Base-by-base conservation (phyloP, 352 stramenopile genomes). In the Globisporangium heterothallicum region DNA sequence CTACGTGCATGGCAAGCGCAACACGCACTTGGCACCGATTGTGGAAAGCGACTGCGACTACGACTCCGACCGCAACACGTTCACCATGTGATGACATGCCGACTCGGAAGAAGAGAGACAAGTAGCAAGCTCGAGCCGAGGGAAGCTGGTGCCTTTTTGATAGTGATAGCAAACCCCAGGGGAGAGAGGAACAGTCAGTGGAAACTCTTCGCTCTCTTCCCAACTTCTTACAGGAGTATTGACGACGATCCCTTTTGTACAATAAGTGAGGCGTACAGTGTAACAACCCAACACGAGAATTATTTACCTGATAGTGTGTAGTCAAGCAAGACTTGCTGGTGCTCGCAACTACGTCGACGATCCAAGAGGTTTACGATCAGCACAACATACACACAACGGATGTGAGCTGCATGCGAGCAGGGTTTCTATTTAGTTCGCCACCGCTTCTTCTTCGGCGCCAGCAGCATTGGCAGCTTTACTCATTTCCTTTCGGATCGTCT, bases 401-500 rank as follows among this genome's bases (percentile, higher is more conserved):
- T n/a, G n/a, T n/a, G n/a, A n/a, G n/a, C n/a, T n/a, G n/a, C n/a
- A n/a, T n/a, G n/a, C n/a, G n/a, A n/a, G n/a, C n/a, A n/a, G n/a
- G n/a, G n/a, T n/a, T n/a, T 54, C 48, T 46, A 54, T 56, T 42
- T 47, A 24, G 22, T 43, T 41, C 27, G 36, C n/a, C n/a, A n/a
- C n/a, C n/a, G n/a, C 12, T 12, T 12, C 26, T 16, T 27, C 38
- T 12, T 32, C 19, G 3, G 13, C 41, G 18, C 29, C n/a, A 8
- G 30, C 32, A 35, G n/a, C 41, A 6, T 32, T 25, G 12, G 48
- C 24, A 34, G 36, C 25, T 16, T 55, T 47, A 24, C 24, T 29
- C 51, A 51, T 71, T 47, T 72, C 53, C 42, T 77, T 68, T 12
- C 78, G 74, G 49, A 90, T 86, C 30, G 65, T 59, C 60, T 89